Evolutionary conservation across 2,329 filamentous ascomycete genomes (phyloP), one percentile per base, ranked within the genome.

Genomic region (Plenodomus tracheiphilus): DNA sequence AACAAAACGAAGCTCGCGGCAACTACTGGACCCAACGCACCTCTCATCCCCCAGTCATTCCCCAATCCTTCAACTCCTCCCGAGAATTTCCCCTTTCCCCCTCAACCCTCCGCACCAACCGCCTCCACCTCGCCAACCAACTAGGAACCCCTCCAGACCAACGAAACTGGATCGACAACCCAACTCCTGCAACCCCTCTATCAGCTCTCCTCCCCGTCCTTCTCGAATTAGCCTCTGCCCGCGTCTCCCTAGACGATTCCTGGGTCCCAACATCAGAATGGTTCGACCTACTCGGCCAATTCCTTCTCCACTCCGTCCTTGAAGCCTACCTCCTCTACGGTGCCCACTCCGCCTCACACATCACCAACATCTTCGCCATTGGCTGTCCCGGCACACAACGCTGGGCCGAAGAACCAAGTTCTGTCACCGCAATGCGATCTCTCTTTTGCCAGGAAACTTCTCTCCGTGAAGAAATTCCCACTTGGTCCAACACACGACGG

Each of bases 281-380:
- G 75, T 74, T 78, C 56, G 67, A 77, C 18, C 61, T 81, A 9
- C 72, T 75, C 1, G 74, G 70, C 1, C 69, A 74, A 15, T 78
- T 79, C 48, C 78, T 82, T 72, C 58, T 79, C 8, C 79, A 82
- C 49, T 75, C 78, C 30, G 73, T 72, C 8, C 52, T 81, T 3
- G 80, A 83, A 61, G 77, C 80, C 47, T 76, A 76, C 43, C 58
- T 75, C 2, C 54, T 74, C 4, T 74, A 69, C 43, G 74, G 73
- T 7, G 64, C 61, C 4, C 62, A 63, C n/a, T 66, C 69, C 0
- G 46, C 59, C 3, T 71, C 76, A 18, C 51, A 68, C 2, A 66
- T 79, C 18, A 64, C 72, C 20, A 71, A 76, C 22, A 73, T 76
- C 3, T 80, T 79, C 54, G 68, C 75, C 1, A 81, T 78, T 72